These are phyloP conservation scores for Botrytis hyacinthi DNA, from an alignment of 2,329 filamentous ascomycete genomes.

Conservation along the genomic window DNA sequence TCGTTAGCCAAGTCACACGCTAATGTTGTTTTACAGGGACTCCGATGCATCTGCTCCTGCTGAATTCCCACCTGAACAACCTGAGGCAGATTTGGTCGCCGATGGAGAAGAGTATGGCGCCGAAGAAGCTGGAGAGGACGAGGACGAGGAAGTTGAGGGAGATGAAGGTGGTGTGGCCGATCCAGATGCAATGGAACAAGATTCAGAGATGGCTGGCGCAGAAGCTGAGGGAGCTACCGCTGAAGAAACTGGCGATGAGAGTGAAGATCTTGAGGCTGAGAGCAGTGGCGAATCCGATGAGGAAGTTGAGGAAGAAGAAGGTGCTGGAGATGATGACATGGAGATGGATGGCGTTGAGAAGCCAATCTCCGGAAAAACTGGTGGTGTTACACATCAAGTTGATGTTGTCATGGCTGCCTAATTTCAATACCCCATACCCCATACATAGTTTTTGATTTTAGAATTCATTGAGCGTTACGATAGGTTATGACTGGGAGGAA, in stretches of 20 bases:
- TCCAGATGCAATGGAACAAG: conserved; percentile 53
- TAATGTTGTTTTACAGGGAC: conserved; percentile 62
- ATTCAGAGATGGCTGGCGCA: conserved; percentile 72
- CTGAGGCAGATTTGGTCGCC: conserved; percentile 81
- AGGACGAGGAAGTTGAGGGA: conserved; percentile 62
- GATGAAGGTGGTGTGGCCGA: conserved; percentile 49
- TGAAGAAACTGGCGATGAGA: conserved; percentile 71
- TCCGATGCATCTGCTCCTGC: conserved; percentile 95
- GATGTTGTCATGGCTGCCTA: conserved; percentile 28
- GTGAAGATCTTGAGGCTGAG: conserved; percentile 76
- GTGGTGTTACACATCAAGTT: conserved; percentile 24
- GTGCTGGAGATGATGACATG: conserved; percentile 47
- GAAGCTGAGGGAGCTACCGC: conserved; percentile 53
- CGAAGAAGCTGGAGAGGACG: conserved; percentile 77
- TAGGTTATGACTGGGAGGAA: conserved; percentile 7
- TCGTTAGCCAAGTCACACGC: conserved; percentile 10
- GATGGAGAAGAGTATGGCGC: conserved; percentile 90
- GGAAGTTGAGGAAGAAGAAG: conserved; percentile 47
- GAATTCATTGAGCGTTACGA: conserved; percentile 15
- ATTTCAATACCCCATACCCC: conserved; percentile 10
- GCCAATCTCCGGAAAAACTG: conserved; percentile 25
- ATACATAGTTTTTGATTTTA: conserved; percentile 18
- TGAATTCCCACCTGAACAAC: conserved; percentile 96
- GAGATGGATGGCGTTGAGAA: conserved; percentile 47
- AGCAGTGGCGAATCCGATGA: conserved; percentile 59